Evolutionary conservation across 805 yeast genomes (phyloP), one percentile per base, ranked within the genome.

Genomic region (Kodamaea jinghongensis): DNA sequence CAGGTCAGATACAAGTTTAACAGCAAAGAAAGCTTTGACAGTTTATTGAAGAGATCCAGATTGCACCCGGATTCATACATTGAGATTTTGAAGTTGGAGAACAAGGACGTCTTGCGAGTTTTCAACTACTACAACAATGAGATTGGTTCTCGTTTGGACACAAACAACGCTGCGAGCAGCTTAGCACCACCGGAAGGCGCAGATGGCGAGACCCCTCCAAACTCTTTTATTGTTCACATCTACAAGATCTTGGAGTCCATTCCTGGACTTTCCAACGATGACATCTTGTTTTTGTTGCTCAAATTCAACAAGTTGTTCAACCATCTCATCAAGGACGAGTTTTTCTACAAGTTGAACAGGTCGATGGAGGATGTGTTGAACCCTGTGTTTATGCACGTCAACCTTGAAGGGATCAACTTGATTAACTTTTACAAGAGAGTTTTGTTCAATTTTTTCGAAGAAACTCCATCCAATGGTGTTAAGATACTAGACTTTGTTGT

Each of bases 351-450:
- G 49, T 57, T 56, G 22, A 57, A 51, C 38, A 40, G 74, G 14
- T 47, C 70, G 2, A 47, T 70, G 20, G 73, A 69, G 41, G 72
- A 65, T 17, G 38, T 45, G n/a, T 48, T 43, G 6, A 39, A 49
- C 3, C 58, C 51, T 2, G 47, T 50, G 7, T 67, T 65, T 31
- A 31, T 45, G 7, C 72, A 69, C 45, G 54, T 67, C 11, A 50
- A 58, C 30, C 55, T 56, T 26, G 70, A 68, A 40, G 73, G 73
- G 3, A 55, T 69, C 30, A 52, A 58, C 38, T 43, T 67, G 29
- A 44, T 43, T 14, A 34, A 34, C 4, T 35, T 58, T 9, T 54
- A 52, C 44, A 53, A 55, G 41, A 40, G 39, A 6, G 29, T 53
- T 3, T 33, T 60, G 10, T 45, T 45, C 38, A 50, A 47, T 9